phyloP scores from a whole-genome alignment of 257 asterid species.

The Rehmannia glutinosa region DNA sequence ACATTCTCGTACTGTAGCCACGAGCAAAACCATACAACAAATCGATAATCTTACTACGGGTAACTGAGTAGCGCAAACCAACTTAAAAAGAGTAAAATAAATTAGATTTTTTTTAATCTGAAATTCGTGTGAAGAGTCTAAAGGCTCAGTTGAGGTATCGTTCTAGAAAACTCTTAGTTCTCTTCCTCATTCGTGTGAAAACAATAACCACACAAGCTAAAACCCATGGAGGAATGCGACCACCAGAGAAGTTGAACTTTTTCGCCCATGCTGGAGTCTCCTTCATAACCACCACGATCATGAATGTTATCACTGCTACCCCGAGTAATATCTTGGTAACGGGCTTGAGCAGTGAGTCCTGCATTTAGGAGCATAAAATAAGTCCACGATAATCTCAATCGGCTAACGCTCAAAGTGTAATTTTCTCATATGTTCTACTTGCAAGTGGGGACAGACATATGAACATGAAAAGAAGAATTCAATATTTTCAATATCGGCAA shows the following conservation, averaged over 20 bases:
- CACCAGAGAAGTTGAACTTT: slow-evolving; percentile 44
- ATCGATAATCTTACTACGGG: slow-evolving; percentile 1
- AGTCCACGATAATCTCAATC: slow-evolving; percentile 2
- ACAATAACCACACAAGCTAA: slow-evolving; percentile 77
- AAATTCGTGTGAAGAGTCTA: neutral
- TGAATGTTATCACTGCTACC: slow-evolving; percentile 40
- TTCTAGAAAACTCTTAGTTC: slow-evolving; percentile 54
- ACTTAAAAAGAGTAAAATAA: neutral
- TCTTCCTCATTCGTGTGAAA: slow-evolving; percentile 85
- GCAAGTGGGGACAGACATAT: neutral
- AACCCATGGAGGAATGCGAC: slow-evolving; percentile 68
- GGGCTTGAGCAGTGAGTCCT: slow-evolving; percentile 72
- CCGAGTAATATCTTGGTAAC: slow-evolving; percentile 64
- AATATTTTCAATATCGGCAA: neutral
- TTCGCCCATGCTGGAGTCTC: slow-evolving; percentile 75
- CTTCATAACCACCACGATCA: slow-evolving; percentile 47
- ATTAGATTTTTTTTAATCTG: neutral
- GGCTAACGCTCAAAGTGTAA: neutral
- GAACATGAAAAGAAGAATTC: neutral
- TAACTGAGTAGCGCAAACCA: slow-evolving; percentile 5
- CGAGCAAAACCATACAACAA: slow-evolving; percentile 7
- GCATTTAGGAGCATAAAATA: slow-evolving; percentile 26
- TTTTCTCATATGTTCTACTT: neutral
- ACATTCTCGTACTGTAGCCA: neutral
- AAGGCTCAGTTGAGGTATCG: slow-evolving; percentile 27